Base-by-base conservation (phyloP, 116 monocot genomes). In the Dioscorea cayenensis region DNA sequence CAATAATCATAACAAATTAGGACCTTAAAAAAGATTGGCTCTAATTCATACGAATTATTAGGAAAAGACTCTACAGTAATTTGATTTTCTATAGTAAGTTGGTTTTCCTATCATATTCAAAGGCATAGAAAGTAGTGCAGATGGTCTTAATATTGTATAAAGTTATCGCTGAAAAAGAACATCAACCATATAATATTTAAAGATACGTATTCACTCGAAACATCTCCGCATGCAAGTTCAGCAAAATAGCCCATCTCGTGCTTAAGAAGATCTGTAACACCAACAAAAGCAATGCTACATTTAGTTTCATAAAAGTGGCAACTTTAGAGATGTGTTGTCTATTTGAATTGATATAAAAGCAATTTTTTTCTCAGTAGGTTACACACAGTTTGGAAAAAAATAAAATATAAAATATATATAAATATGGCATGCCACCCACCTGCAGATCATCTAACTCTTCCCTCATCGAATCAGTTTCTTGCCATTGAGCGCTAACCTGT, bases 151-250 rank as follows among this genome's bases (percentile, higher is more conserved):
- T 43, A 43, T 43, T 9, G 43, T 43, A 32, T 43, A 43, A 43
- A 43, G 43, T 43, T 12, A 43, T 43, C 1, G 43, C 12, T 43
- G 43, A 1, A 43, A 6, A 43, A 43, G 12, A 43, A 43, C n/a
- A 55, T 14, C 55, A 16, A 21, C 32, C 32, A 14, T 63, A 17
- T n/a, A 9, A 50, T 12, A 49, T 68, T 27, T 21, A 5, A 84
- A 88, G 97, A 97, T 97, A 97, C 97, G 88, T 85, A 74, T 85
- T 99, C 73, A 89, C 76, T 50, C 94, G 94, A 65, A 91, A 99
- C 94, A 99, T 94, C 78, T 99, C 99, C 43, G 90, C 99, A 74
- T 99, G 99, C 68, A 99, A 86, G 68, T 99, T 99, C 37, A 99
- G 68, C 71, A 99, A 84, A 62, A 99, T 94, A 51, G 91, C 99